phyloP scores from a whole-genome alignment of 2,329 filamentous ascomycete species.

The Cordyceps javanica region DNA sequence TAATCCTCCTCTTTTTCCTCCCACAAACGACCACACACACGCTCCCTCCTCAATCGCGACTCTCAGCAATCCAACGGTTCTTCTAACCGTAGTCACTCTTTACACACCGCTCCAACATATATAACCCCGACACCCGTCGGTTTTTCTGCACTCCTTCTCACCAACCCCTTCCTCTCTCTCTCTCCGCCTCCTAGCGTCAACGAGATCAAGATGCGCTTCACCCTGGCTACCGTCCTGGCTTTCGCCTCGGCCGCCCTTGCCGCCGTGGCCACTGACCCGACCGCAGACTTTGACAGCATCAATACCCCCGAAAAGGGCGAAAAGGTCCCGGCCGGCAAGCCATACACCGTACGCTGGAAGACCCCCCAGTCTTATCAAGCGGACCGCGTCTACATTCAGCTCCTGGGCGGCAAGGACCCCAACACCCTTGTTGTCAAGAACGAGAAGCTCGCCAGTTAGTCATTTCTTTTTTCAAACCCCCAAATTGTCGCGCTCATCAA shows the following conservation, averaged over 20 bases:
- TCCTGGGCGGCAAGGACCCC: conserved; percentile 46
- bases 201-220: conserved; percentile 51
- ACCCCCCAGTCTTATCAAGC: conserved; percentile 34
- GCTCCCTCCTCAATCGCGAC: not conserved
- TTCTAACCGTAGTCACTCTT: conserved; percentile 8
- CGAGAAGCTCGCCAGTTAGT: conserved; percentile 46
- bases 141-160: not conserved
- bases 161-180: not conserved
- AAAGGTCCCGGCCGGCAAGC: conserved; percentile 41
- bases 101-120: too few relatives aligned
- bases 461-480: not conserved
- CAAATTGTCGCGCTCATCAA: not conserved
- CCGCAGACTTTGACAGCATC: conserved; percentile 50
- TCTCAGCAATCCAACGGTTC: not conserved
- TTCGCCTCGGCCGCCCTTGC: conserved; percentile 43
- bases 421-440: conserved; percentile 33
- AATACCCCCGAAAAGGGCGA: conserved; percentile 38
- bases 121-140: too few relatives aligned
- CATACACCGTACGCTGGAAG: conserved; percentile 47
- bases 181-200: not conserved
- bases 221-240: conserved; percentile 44
- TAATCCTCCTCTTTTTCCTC: not conserved
- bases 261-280: conserved; percentile 36
- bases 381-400: conserved; percentile 43
- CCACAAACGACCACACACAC: not conserved